Evolutionary conservation across 2,329 filamentous ascomycete species (phyloP).

Genomic region (Tolypocladium amazonense): DNA sequence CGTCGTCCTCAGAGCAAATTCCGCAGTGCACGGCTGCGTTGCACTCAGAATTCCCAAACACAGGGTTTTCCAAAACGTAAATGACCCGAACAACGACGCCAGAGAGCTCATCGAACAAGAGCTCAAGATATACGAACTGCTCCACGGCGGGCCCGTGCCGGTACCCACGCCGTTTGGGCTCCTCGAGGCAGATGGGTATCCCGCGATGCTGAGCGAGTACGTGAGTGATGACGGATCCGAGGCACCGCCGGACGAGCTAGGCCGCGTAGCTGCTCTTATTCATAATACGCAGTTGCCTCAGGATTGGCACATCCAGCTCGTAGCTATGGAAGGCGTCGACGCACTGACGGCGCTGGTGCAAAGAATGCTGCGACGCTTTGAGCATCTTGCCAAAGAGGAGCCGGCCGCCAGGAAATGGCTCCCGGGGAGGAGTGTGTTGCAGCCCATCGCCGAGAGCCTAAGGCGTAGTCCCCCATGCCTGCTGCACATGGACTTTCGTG

Average conservation of each 20-base stretch:
- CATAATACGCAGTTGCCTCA: conserved; percentile 3
- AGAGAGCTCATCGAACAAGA: conserved; percentile 6
- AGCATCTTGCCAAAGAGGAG: conserved; percentile 1
- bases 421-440: background rate
- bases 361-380: conserved; percentile 7
- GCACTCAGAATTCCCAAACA: conserved; percentile 6
- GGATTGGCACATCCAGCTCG: conserved; percentile 3
- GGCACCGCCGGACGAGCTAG: conserved; percentile 1
- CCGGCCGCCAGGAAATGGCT: conserved; percentile 3
- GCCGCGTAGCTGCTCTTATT: conserved; percentile 6
- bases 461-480: background rate
- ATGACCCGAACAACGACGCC: conserved; percentile 6
- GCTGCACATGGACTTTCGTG: conserved; percentile 9
- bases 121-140: conserved; percentile 5
- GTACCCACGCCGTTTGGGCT: conserved; percentile 2
- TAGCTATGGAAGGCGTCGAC: conserved; percentile 5
- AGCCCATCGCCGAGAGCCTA: conserved; percentile 2
- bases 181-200: conserved; percentile 5
- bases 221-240: conserved; percentile 2
- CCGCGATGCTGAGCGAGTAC: conserved; percentile 9
- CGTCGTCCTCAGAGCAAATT: conserved; percentile 5
- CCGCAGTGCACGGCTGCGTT: conserved; percentile 1
- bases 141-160: conserved; percentile 1
- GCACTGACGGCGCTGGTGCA: conserved; percentile 2
- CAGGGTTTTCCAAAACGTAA: conserved; percentile 6